Evolutionary conservation across 805 yeast genomes (phyloP), one percentile per base, ranked within the genome.

Genomic region (Suhomyces sp.): DNA sequence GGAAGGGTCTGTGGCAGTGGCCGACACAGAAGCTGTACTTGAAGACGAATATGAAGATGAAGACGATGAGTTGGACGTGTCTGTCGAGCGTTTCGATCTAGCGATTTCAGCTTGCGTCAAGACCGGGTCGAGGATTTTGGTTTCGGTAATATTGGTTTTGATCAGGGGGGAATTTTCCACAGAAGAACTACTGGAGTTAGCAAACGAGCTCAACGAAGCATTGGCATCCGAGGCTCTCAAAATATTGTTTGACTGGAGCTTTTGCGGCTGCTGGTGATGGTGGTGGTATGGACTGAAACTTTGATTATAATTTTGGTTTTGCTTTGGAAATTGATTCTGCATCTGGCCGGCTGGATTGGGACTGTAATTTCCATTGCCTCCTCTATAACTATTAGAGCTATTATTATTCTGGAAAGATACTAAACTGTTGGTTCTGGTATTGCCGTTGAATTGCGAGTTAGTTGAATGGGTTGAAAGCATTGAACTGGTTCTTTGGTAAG

Each of bases 21-120:
- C 49, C 2, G 56, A 51, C 4, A 53, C 49, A 8, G 54, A 53
- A 5, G 50, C 49, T 8, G 54, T 47, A 29, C 44, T 42, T 36
- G 54, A 38, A 6, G 45, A 22, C 8, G 54, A 53, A 17, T 27
- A 46, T 10, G 51, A 47, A 17, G 52, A 49, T 13, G 46, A 44
- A 12, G 42, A 23, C 9, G 51, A 48, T 8, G 46, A 36, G 23
- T 33, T 42, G 19, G 48, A 33, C 24, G 47, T 33, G 31, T 42
- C 13, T 15, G 33, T 17, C 10, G 44, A 23, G 4, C 23, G 15
- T 12, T 27, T 47, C 2, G 51, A 51, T 15, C 40, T 26, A n/a
- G 49, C 22, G 19, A 13, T 15, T 27, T 45, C 45, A 24, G 35
- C 12, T 19, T 46, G 24, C 7, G 42, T 31, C 9, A 17, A 35